These are phyloP conservation scores for Senecio squalidus DNA, from an alignment of 140 eudicot species.

Conservation along the genomic window DNA sequence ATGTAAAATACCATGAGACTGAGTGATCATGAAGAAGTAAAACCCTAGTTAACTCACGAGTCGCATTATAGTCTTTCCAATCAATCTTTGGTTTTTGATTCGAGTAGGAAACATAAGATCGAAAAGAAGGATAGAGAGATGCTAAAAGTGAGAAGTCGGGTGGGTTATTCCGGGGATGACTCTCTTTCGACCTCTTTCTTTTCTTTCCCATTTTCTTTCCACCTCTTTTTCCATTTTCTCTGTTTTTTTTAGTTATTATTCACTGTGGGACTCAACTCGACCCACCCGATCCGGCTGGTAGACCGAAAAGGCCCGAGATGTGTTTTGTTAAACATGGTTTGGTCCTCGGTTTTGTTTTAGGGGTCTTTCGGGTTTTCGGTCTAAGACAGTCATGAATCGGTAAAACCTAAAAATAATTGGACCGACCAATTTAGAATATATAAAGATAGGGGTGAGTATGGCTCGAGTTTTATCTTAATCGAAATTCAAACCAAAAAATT, in stretches of 20 bases:
- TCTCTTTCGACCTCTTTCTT: conserved; percentile 42
- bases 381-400: no score
- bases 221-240: neutral
- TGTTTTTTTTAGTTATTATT: neutral
- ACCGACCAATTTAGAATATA: no score
- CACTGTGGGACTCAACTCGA: no score
- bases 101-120: conserved; percentile 59
- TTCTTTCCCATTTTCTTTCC: conserved; percentile 32
- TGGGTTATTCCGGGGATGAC: conserved; percentile 57
- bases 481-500: no score
- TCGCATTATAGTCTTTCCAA: conserved; percentile 92
- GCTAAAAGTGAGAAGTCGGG: conserved; percentile 68
- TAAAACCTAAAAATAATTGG: no score
- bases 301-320: no score
- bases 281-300: no score
- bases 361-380: no score
- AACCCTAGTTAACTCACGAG: conserved; percentile 79
- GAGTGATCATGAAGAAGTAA: conserved; percentile 82
- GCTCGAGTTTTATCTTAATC: no score
- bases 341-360: no score
- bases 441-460: no score
- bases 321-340: no score
- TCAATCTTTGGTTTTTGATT: conserved; percentile 70
- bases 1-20: conserved; percentile 60
- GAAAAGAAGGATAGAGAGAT: conserved; percentile 70